Evolutionary conservation across 768 basidiomycete genomes (phyloP), one percentile per base, ranked within the genome.

Genomic region (Neoboletus subvelutipes): DNA sequence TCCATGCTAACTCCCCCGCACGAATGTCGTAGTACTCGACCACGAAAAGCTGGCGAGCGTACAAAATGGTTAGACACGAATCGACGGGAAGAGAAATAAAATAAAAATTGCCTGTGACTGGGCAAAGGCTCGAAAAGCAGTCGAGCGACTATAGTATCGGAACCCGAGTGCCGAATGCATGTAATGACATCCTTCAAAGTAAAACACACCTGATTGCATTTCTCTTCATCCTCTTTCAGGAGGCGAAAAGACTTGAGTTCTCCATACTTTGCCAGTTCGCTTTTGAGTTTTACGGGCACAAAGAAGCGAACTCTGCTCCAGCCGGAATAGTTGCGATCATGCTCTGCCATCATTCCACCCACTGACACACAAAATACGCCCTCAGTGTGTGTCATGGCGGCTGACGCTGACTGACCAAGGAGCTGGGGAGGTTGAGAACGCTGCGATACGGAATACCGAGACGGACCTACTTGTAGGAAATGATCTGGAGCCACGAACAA

Each of bases 21-120:
- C 87, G 78, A 28, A 82, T 76, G 64, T 92, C 88, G 65, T 79
- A 87, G 67, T 82, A 93, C 60, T 90, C 88, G 50, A 85, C 80
- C 40, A 71, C 73, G 69, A 84, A 90, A 29, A 78, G 70, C 70
- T 78, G 57, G 6, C 36, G 28, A 50, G 49, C 11, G 56, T 43
- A 54, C 28, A 55, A 62, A 43, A 13, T 20, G 13, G 64, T 72
- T 28, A 70, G 66, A 58, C 18, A 10, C 18, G 37, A 52, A 47
- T 34, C 31, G 45, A 52, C 26, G 28, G 29, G n/a, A 52, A 46
- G 31, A 50, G 15, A 54, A 50, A 54, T 26, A 36, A 46, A 43
- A 50, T 20, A 29, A 43, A 56, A 36, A 49, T 43, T 34, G 49
- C 20, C n/a, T 54, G 37, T 34, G 52, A 28, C 31, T 15, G 22